These are phyloP conservation scores for Colletotrichum sp. DNA, from an alignment of 2,329 filamentous ascomycete species.

Conservation along the genomic window DNA sequence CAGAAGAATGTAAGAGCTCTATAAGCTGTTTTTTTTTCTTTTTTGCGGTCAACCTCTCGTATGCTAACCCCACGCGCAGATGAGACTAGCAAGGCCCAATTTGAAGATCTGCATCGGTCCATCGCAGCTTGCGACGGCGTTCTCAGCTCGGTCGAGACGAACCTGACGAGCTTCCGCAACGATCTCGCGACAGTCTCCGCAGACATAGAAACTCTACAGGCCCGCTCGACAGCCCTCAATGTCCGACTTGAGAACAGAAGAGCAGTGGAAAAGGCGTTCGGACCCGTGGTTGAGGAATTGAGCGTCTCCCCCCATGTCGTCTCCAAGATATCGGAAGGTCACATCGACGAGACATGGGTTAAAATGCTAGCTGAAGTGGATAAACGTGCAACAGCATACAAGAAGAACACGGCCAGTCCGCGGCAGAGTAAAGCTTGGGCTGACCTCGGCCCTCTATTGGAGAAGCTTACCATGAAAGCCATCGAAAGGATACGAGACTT, in stretches of 20 bases:
- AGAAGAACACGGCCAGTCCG: slow-evolving; percentile 66
- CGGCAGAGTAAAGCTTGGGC: slow-evolving; percentile 75
- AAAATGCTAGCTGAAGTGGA: slow-evolving; percentile 85
- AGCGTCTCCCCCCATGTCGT: slow-evolving; percentile 86
- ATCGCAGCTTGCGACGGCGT: slow-evolving; percentile 93
- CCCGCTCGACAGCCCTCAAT: slow-evolving; percentile 82
- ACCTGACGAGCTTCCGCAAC: slow-evolving; percentile 89
- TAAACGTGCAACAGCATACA: slow-evolving; percentile 74
- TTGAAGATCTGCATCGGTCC: slow-evolving; percentile 88
- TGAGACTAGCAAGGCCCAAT: slow-evolving; percentile 81
- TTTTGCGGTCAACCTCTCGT: no score
- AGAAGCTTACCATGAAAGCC: slow-evolving; percentile 83
- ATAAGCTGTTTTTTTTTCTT: not conserved
- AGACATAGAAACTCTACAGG: slow-evolving; percentile 93
- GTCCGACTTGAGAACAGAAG: slow-evolving; percentile 87
- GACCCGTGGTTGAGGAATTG: slow-evolving; percentile 89
- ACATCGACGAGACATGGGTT: slow-evolving; percentile 89
- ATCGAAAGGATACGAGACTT: slow-evolving; percentile 93
- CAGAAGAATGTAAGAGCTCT: slow-evolving; percentile 72
- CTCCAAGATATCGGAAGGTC: slow-evolving; percentile 83
- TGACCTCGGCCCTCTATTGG: slow-evolving; percentile 84
- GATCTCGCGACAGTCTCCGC: slow-evolving; percentile 91
- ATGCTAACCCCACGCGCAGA: slow-evolving; percentile 48
- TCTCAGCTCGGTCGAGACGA: slow-evolving; percentile 89
- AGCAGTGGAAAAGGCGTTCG: slow-evolving; percentile 85